Base-by-base conservation (phyloP, 176 grass and related monocot species). In the Oryza brachyantha region DNA sequence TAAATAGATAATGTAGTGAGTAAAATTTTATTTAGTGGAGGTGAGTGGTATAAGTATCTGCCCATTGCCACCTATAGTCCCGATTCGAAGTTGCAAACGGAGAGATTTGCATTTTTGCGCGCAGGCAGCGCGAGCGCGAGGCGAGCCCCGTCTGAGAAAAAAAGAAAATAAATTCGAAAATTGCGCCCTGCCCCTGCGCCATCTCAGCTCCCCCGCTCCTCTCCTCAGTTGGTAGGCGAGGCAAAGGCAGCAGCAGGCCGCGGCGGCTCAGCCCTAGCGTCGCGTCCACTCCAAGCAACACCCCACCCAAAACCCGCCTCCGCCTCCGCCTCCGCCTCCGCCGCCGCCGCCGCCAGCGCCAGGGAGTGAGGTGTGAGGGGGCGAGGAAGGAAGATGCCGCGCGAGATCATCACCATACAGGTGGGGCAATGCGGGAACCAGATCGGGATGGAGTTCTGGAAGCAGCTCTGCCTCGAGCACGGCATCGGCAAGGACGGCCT, bases 381-480 rank as follows among this genome's bases (percentile, higher is more conserved):
- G n/a, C n/a, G 0, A 35, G 37, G 14, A 9, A 7, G 36, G 28
- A 79, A 79, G 84, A 99, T 99, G 96, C 96, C 92, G 65, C 88
- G 92, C 12, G 96, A 99, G 96, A 96, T 99, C 88, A 99, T 99
- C 36, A 99, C 96, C 24, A 99, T 99, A 64, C 92, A 99, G 96
- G 96, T 99, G 83, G 92, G 96, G 77, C 92, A 99, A 99, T 99
- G 96, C 81, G 96, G 96, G 86, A 99, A 99, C 70, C 92, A 95
- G 90, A 93, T 99, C 85, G 92, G 92, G 67, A 99, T 99, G 96
- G 96, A 99, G 90, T 99, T 99, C 92, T 99, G 96, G 96, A 95
- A 99, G 96, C 92, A 99, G 86, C 96, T 99, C 70, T 99, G 96
- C 72, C 96, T 99, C 41, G 92, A 99, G 90, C 96, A 99, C 55